Evolutionary conservation across 2,329 filamentous ascomycete genomes (phyloP), one percentile per base, ranked within the genome.

Genomic region (Exophiala sp.): DNA sequence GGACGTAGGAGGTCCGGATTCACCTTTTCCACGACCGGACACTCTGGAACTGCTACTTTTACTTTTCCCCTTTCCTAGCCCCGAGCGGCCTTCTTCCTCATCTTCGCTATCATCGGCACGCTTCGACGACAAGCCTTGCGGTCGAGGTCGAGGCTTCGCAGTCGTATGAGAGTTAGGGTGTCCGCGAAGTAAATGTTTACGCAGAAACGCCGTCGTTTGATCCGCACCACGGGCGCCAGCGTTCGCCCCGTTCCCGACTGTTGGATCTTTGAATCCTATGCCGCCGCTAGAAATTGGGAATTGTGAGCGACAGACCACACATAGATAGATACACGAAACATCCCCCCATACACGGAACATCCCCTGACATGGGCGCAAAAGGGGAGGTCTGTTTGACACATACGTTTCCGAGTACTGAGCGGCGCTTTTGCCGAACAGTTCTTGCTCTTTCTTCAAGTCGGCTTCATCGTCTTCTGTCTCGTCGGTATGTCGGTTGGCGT

Each of bases 141-240:
- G 16, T 19, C 18, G 34, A 11, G 39, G 27, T 35, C 49, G 46
- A 10, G 52, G 37, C 45, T 41, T 39, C 11, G 43, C 30, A 10
- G 39, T 24, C n/a, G 39, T 27, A 13, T 38, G 42, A 43, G 43
- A 29, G 2, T 24, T 24, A 14, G 13, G 30, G 21, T 39, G 34
- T 9, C 52, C 44, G 16, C 42, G 43, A 11, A 57, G 46, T 5
- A 57, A 24, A 39, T 57, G 51, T 21, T 46, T 57, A 16, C 54
- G 48, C 30, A 57, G 46, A 24, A 57, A 57, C 23, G 46, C 39
- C 2, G 51, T 54, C 24, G 54, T 40, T 11, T 50, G 43, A 22
- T 56, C 53, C 3, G 40, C 18, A 7, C 23, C 29, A 10, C 34
- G 35, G 23, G 40, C 22, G 6, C 29, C 10, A 4, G 35, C 7